Evolutionary conservation across 495 filamentous ascomycete genomes (phyloP).

Genomic region (Bryoglossum gracile): DNA sequence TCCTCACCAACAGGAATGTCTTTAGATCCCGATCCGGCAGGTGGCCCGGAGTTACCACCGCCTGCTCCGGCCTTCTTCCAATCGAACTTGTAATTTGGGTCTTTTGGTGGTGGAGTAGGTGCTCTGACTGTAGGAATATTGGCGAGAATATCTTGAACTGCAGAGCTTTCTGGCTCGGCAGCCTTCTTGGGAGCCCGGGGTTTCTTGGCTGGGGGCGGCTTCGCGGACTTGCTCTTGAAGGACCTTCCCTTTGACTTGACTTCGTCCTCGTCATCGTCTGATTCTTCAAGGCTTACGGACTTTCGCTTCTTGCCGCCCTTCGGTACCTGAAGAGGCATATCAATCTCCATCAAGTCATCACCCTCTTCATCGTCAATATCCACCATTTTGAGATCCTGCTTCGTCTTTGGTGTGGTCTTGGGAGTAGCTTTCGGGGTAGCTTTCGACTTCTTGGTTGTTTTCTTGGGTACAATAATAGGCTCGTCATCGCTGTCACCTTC

Average conservation of each 20-base stretch:
- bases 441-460: slow-evolving; percentile 9
- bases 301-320: slow-evolving; percentile 30
- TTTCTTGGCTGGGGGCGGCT: slow-evolving; percentile 58
- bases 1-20: slow-evolving; percentile 80
- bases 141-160: slow-evolving; percentile 77
- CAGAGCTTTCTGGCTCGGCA: slow-evolving; percentile 54
- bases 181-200: slow-evolving; percentile 53
- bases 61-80: slow-evolving; percentile 46
- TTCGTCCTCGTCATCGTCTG: slow-evolving; percentile 37
- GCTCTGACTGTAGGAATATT: slow-evolving; percentile 74
- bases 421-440: no score
- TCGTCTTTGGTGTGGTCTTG: slow-evolving; percentile 31
- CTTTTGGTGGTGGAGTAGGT: slow-evolving; percentile 68
- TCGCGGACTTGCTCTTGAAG: slow-evolving; percentile 42
- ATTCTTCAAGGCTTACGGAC: slow-evolving; percentile 33
- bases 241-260: slow-evolving; percentile 27
- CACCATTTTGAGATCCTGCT: slow-evolving; percentile 44
- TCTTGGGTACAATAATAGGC: slow-evolving; percentile 42
- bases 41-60: slow-evolving; percentile 48
- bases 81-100: slow-evolving; percentile 65
- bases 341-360: slow-evolving; percentile 27
- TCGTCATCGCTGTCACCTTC: slow-evolving; percentile 55
- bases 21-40: slow-evolving; percentile 52
- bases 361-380: slow-evolving; percentile 22
- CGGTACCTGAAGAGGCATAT: slow-evolving; percentile 24